These are phyloP conservation scores for Sugiyamaella xylanicola DNA, from an alignment of 1,139 yeast species.

Conservation along the genomic window DNA sequence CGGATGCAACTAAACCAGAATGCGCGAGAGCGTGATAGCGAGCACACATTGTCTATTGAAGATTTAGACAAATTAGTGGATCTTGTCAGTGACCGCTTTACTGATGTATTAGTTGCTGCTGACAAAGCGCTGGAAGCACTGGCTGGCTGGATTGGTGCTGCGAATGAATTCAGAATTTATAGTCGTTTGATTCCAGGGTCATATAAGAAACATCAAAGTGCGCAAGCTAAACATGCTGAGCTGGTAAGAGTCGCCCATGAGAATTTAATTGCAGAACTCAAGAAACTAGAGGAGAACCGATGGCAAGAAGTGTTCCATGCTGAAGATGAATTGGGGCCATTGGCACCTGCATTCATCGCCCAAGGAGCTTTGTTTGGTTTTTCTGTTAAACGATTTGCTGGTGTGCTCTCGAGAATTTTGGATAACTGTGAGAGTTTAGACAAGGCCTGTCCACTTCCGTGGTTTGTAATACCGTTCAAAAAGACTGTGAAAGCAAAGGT, in stretches of 20 bases:
- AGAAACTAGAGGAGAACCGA: constrained; percentile 17
- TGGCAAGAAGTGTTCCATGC: constrained; percentile 17
- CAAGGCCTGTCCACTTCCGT: constrained; percentile 28
- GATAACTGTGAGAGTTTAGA: constrained; percentile 26
- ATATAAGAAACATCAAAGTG: constrained; percentile 16
- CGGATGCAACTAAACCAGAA: constrained; percentile 16
- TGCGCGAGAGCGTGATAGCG: constrained; percentile 16
- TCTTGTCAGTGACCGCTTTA: constrained; percentile 23
- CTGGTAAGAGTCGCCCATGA: constrained; percentile 14
- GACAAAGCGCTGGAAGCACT: constrained; percentile 24
- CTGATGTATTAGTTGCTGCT: constrained; percentile 22
- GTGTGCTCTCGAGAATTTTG: constrained; percentile 8
- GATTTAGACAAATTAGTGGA: constrained; percentile 31
- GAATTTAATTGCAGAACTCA: constrained; percentile 14
- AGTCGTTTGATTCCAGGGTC: constrained; percentile 16
- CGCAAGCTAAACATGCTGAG: constrained; percentile 19
- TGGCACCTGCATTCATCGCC: constrained; percentile 23
- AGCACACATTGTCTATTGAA: constrained; percentile 21
- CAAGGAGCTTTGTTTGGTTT: constrained; percentile 31
- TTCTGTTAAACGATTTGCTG: constrained; percentile 5
- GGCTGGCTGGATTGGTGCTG: constrained; percentile 31
- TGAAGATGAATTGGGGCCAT: constrained; percentile 18
- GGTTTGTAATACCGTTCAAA: constrained; percentile 25
- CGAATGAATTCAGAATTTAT: constrained; percentile 28
- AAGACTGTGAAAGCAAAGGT: constrained; percentile 21